These are phyloP conservation scores for Metarhizium robertsii DNA, from an alignment of 2,329 filamentous ascomycete species.

Conservation along the genomic window DNA sequence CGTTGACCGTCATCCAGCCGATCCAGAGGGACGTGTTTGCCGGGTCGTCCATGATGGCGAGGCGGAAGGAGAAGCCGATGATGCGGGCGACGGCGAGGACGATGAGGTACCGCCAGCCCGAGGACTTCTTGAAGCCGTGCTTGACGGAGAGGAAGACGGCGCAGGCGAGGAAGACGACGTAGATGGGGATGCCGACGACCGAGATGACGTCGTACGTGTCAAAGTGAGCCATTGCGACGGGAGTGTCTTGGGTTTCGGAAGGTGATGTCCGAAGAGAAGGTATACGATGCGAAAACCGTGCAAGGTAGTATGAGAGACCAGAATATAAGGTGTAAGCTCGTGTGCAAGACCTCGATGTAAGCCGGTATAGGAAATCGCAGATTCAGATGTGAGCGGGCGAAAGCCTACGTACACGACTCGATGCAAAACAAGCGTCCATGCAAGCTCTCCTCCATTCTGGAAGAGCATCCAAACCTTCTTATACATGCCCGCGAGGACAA, in stretches of 20 bases:
- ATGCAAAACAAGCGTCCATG: too few species aligned
- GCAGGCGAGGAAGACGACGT: conserved; percentile 17
- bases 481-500: neutral
- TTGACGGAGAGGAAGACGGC: conserved; percentile 33
- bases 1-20: conserved; percentile 22
- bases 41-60: conserved; percentile 37
- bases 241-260: too few species aligned
- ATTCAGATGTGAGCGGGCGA: too few species aligned
- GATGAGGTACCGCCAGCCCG: conserved; percentile 51
- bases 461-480: neutral
- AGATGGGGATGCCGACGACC: conserved; percentile 22
- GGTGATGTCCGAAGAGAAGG: too few species aligned
- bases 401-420: too few species aligned
- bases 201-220: conserved; percentile 21
- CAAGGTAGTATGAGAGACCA: too few species aligned
- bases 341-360: too few species aligned
- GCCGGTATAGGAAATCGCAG: too few species aligned
- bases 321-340: too few species aligned
- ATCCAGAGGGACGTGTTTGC: conserved; percentile 28
- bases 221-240: conserved; percentile 11
- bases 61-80: conserved; percentile 37
- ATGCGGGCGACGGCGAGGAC: conserved; percentile 50
- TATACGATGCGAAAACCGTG: too few species aligned
- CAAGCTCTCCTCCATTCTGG: too few species aligned
- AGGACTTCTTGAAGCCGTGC: conserved; percentile 45